phyloP scores from a whole-genome alignment of 495 filamentous ascomycete genomes.

The Penicillium angulare region DNA sequence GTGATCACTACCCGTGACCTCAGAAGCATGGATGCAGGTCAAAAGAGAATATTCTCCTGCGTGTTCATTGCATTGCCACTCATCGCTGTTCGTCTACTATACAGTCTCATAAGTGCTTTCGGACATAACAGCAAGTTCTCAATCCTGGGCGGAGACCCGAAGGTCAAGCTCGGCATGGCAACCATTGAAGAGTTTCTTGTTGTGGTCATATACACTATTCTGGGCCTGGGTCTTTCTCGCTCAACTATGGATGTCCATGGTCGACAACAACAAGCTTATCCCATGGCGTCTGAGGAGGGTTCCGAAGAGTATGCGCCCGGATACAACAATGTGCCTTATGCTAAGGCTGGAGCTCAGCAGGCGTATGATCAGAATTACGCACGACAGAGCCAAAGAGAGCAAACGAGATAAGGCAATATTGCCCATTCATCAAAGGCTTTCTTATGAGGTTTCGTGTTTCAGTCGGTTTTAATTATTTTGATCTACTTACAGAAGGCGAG shows the following conservation, averaged over 20 bases:
- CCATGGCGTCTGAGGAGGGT: background rate
- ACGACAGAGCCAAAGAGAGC: background rate
- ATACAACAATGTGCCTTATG: background rate
- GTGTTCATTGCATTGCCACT: slow-evolving; percentile 13
- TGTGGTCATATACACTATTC: slow-evolving; percentile 15
- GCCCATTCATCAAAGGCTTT: background rate
- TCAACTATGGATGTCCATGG: slow-evolving; percentile 1
- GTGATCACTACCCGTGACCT: slow-evolving; percentile 7
- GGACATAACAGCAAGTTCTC: slow-evolving; percentile 9
- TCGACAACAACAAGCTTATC: too few relatives aligned
- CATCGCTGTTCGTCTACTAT: slow-evolving; percentile 10
- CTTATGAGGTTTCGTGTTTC: too few relatives aligned
- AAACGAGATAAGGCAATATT: background rate
- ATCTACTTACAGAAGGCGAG: too few relatives aligned
- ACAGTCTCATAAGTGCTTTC: slow-evolving; percentile 16
- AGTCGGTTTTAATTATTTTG: too few relatives aligned
- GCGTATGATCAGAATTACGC: background rate
- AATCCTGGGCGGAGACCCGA: slow-evolving; percentile 4
- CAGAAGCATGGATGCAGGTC: slow-evolving; percentile 4
- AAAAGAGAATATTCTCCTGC: slow-evolving; percentile 9
- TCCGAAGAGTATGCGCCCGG: background rate
- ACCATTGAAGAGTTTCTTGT: slow-evolving; percentile 20
- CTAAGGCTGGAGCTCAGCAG: slow-evolving; percentile 1
- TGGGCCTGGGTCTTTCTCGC: slow-evolving; percentile 8
- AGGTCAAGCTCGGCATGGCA: slow-evolving; percentile 14